phyloP scores from a whole-genome alignment of 2,329 filamentous ascomycete genomes.

The Colletotrichum musae region DNA sequence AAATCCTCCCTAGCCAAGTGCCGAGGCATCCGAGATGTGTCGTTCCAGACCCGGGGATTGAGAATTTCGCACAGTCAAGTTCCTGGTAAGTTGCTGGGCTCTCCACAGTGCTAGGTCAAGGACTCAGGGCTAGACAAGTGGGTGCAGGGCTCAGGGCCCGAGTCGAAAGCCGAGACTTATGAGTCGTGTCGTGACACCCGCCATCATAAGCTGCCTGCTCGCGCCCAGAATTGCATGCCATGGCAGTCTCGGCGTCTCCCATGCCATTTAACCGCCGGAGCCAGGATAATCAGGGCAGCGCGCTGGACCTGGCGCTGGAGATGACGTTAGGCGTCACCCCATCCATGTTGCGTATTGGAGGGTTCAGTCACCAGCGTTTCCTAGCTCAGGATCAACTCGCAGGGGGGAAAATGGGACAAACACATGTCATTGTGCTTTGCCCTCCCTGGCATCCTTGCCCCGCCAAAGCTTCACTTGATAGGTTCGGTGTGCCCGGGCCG shows the following conservation, averaged over 20 bases:
- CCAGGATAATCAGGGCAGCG: conserved; percentile 18
- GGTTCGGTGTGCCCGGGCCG: conserved; percentile 21
- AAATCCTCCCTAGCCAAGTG: conserved; percentile 20
- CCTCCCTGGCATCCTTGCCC: conserved; percentile 24
- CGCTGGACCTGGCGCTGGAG: conserved; percentile 11
- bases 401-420: conserved; percentile 30
- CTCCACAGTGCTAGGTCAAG: background rate
- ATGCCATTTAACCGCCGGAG: conserved; percentile 31
- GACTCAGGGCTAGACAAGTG: background rate
- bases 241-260: conserved; percentile 16
- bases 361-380: background rate
- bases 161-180: conserved; percentile 6
- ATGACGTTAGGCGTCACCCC: conserved; percentile 38
- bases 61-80: background rate
- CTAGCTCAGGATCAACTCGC: conserved; percentile 1
- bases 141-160: background rate
- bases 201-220: conserved; percentile 1
- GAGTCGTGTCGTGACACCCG: background rate
- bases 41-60: background rate
- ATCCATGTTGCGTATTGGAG: conserved; percentile 21
- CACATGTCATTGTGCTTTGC: conserved; percentile 38
- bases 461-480: conserved; percentile 20
- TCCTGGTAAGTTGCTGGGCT: no score
- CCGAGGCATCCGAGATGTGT: conserved; percentile 27
- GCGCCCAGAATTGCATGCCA: background rate